phyloP scores from a whole-genome alignment of 2,329 filamentous ascomycete genomes.

The Colletotrichum spaethianum region DNA sequence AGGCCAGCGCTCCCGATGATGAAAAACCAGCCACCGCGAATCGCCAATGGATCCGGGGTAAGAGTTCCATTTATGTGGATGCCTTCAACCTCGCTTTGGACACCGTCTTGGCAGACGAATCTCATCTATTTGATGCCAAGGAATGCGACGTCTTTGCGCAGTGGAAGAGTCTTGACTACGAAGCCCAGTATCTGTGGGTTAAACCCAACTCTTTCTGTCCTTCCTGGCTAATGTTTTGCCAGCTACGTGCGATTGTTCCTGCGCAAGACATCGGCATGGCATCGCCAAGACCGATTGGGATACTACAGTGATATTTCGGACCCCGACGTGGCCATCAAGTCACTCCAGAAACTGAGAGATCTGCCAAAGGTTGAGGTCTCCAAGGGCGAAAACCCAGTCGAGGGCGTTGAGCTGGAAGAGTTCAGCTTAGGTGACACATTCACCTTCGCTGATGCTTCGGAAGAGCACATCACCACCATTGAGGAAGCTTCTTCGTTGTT shows the following conservation, averaged over 20 bases:
- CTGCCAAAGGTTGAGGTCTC: conserved; percentile 62
- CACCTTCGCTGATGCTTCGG: conserved; percentile 84
- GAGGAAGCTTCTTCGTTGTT: conserved; percentile 88
- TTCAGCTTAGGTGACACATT: conserved; percentile 70
- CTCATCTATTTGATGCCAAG: conserved; percentile 85
- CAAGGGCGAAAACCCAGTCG: conserved; percentile 43
- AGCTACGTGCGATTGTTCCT: conserved; percentile 95
- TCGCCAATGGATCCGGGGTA: conserved; percentile 77
- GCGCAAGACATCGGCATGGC: conserved; percentile 92
- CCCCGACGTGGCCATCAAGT: conserved; percentile 74
- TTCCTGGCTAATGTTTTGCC: conserved; percentile 1
- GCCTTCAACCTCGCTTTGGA: conserved; percentile 94
- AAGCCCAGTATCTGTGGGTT: conserved; percentile 88
- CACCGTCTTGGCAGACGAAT: conserved; percentile 90
- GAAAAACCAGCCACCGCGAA: conserved; percentile 44
- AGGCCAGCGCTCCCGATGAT: conserved; percentile 56
- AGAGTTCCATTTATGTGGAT: conserved; percentile 95
- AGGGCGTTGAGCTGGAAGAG: conserved; percentile 57
- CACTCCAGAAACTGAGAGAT: conserved; percentile 70
- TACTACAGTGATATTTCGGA: conserved; percentile 90
- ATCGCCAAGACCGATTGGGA: conserved; percentile 81
- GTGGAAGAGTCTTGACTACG: conserved; percentile 83
- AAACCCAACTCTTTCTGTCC: no score
- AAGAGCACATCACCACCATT: conserved; percentile 79
- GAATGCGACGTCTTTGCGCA: conserved; percentile 83